phyloP scores from a whole-genome alignment of 2,329 filamentous ascomycete species.

The Fusarium tuaranense region DNA sequence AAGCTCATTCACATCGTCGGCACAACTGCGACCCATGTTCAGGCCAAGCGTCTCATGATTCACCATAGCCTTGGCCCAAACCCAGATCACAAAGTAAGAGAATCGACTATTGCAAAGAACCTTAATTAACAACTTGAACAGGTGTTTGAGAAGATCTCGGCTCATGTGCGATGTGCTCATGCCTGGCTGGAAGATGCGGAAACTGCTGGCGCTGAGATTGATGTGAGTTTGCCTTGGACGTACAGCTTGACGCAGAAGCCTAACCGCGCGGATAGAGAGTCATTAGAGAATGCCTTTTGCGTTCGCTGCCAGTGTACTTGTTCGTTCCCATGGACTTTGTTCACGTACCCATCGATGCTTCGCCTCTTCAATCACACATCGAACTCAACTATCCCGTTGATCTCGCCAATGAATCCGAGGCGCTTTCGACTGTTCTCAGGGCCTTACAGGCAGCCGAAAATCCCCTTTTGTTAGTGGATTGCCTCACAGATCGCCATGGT shows the following conservation, averaged over 20 bases:
- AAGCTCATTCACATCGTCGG: constrained; percentile 24
- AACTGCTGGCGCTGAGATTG: constrained; percentile 9
- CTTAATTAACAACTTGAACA: background rate
- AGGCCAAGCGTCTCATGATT: constrained; percentile 19
- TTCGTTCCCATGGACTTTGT: constrained; percentile 30
- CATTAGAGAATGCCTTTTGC: constrained; percentile 7
- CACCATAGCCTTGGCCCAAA: constrained; percentile 14
- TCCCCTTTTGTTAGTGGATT: constrained; percentile 10
- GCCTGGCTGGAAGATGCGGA: constrained; percentile 15
- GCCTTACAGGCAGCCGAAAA: background rate
- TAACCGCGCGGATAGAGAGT: background rate
- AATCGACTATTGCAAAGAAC: no score
- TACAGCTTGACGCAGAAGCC: background rate
- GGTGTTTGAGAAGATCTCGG: constrained; percentile 21
- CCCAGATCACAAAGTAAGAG: constrained; percentile 15
- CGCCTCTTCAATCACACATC: background rate
- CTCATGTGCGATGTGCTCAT: constrained; percentile 12
- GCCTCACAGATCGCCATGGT: constrained; percentile 10
- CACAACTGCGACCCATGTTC: constrained; percentile 13
- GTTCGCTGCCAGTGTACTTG: constrained; percentile 15
- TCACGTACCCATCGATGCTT: background rate
- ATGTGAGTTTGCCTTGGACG: background rate
- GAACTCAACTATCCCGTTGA: background rate
- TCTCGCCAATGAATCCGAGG: background rate
- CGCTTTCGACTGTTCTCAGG: background rate